Conservation (phyloP, 2,329 filamentous ascomycete species). For the Ophiostoma himal-ulmi region DNA sequence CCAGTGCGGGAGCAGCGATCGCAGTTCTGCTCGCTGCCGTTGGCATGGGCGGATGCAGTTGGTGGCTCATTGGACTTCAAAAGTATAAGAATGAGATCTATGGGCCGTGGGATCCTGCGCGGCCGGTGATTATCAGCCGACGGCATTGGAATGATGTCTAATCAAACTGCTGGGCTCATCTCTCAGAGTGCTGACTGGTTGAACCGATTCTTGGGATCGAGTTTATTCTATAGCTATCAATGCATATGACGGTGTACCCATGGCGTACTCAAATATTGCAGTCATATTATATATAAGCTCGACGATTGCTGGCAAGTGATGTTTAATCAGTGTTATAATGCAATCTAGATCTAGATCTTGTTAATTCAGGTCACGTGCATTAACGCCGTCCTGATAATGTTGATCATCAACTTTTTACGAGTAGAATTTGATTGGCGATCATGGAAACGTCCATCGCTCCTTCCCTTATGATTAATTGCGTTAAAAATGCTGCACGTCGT, state of each 20-base stretch:
- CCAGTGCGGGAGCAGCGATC: slow-evolving; percentile 66
- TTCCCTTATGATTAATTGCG: not conserved
- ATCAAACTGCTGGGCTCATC: not conserved
- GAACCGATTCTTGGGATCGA: not conserved
- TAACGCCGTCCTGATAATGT: too few relatives aligned
- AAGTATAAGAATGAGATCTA: slow-evolving; percentile 99
- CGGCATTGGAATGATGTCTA: slow-evolving; percentile 46
- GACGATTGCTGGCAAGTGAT: too few relatives aligned
- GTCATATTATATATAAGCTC: too few relatives aligned
- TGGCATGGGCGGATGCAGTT: slow-evolving; percentile 88
- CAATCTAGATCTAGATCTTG: too few relatives aligned
- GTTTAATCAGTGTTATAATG: too few relatives aligned
- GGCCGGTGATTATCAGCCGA: slow-evolving; percentile 73
- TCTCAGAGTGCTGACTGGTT: not conserved
- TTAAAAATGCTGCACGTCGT: not conserved
- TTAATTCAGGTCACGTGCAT: not conserved
- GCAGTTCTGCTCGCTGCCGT: slow-evolving; percentile 69
- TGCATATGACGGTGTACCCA: too few relatives aligned
- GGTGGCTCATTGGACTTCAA: slow-evolving; percentile 95
- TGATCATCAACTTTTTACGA: not conserved
- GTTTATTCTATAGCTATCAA: not conserved
- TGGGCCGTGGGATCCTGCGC: slow-evolving; percentile 93
- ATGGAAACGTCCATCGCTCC: not conserved
- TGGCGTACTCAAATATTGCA: too few relatives aligned
- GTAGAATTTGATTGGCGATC: not conserved